Evolutionary conservation across 225 moss, liverwort and hornwort genomes (phyloP).

Genomic region (Marchantia polymorpha): DNA sequence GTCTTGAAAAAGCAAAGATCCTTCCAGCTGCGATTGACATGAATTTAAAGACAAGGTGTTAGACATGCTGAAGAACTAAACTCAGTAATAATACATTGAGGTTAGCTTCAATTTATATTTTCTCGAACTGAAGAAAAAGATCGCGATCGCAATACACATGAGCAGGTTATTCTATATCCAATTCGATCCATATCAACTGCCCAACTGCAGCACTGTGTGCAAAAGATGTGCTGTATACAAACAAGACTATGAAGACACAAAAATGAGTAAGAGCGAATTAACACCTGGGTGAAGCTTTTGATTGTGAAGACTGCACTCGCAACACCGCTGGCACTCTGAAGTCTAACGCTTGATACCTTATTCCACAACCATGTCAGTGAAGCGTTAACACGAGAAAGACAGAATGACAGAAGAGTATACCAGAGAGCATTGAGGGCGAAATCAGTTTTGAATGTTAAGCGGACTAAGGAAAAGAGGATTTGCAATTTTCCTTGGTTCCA

Average conservation of each 20-base stretch:
- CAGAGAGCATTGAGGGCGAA: too few species aligned
- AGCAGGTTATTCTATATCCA: background rate
- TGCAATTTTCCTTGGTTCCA: too few species aligned
- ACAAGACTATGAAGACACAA: background rate
- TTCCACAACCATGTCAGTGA: background rate
- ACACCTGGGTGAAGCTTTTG: slow-evolving; percentile 10
- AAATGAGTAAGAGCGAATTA: background rate
- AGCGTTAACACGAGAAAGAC: background rate
- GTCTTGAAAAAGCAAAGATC: slow-evolving; percentile 78
- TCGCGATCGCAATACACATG: background rate
- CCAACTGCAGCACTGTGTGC: background rate
- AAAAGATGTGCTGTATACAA: background rate
- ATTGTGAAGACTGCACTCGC: slow-evolving; percentile 15
- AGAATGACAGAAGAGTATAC: too few species aligned
- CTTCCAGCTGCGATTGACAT: slow-evolving; percentile 39
- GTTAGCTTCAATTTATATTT: background rate
- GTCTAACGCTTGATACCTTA: slow-evolving; percentile 43
- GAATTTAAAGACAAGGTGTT: background rate
- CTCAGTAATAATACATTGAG: background rate
- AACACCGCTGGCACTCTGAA: slow-evolving; percentile 43
- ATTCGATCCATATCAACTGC: background rate
- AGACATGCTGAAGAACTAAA: background rate
- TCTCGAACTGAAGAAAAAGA: background rate
- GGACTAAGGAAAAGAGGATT: too few species aligned
- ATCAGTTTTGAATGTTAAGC: too few species aligned